These are phyloP conservation scores for Neopestalotiopsis sp. DNA, from an alignment of 2,329 filamentous ascomycete genomes.

Conservation along the genomic window DNA sequence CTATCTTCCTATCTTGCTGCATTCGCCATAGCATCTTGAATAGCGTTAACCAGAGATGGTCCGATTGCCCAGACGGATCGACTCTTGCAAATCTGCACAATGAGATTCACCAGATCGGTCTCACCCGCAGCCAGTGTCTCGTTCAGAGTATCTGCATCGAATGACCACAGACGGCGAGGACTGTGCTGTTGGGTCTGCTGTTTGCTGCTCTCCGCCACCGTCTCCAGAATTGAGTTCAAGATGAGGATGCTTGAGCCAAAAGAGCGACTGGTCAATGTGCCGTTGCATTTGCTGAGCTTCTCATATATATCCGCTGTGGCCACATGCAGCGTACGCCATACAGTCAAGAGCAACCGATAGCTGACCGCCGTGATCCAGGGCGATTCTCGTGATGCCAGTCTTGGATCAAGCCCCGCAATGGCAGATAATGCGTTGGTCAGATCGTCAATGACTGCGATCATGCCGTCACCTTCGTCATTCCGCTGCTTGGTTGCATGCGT, in stretches of 20 bases:
- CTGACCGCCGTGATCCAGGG: slow-evolving; percentile 8
- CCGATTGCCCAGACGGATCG: slow-evolving; percentile 6
- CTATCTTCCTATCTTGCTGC: not conserved
- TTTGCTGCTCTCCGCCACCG: not conserved
- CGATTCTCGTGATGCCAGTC: not conserved
- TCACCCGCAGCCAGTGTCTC: not conserved
- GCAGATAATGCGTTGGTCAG: not conserved
- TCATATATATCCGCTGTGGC: not conserved
- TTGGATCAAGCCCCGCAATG: not conserved
- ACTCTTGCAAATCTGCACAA: not conserved
- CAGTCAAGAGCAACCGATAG: not conserved
- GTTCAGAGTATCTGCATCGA: not conserved
- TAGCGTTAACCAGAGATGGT: not conserved
- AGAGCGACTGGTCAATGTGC: not conserved
- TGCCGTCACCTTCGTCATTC: not conserved
- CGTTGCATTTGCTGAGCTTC: not conserved
- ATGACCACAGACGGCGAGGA: not conserved
- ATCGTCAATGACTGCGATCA: slow-evolving; percentile 3
- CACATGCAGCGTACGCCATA: not conserved
- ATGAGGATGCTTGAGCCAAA: not conserved
- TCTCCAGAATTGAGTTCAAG: slow-evolving; percentile 8
- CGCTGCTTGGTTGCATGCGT: slow-evolving; percentile 5
- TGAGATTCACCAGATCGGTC: not conserved
- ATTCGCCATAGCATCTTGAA: not conserved
- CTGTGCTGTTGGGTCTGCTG: too few species aligned